A percentile compares a stretch with the other conserved stretches of the same genome.
phyloP scores from a whole-genome alignment of 2,329 filamentous ascomycete species.

The Pyrenophora tritici-repentis region DNA sequence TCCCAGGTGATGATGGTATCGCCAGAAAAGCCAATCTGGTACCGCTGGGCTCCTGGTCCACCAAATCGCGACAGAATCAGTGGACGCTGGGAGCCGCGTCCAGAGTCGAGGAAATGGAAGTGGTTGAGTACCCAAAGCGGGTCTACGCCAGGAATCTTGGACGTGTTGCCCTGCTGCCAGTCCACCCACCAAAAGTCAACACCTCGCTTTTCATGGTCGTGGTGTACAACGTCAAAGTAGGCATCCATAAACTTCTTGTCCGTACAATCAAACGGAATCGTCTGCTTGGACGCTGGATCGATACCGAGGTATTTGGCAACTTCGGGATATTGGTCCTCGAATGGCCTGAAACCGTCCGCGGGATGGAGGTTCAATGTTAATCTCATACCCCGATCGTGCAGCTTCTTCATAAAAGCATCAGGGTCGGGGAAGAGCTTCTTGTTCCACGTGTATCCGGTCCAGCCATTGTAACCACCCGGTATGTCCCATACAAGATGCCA shows the following conservation, averaged over 20 bases:
- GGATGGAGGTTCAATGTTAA: conserved; percentile 67
- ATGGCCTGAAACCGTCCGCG: conserved; percentile 60
- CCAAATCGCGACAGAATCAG: conserved; percentile 66
- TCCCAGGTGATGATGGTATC: conserved; percentile 65
- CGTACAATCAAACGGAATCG: conserved; percentile 63
- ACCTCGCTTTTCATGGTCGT: conserved; percentile 60
- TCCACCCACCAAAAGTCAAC: conserved; percentile 71
- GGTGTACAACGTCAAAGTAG: conserved; percentile 63
- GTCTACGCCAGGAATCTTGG: conserved; percentile 62
- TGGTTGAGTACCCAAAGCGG: conserved; percentile 70
- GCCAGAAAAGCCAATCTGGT: conserved; percentile 68
- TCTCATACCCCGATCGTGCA: conserved; percentile 60
- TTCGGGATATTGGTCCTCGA: conserved; percentile 62
- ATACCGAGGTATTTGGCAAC: conserved; percentile 59
- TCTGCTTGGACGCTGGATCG: conserved; percentile 56
- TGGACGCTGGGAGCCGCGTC: conserved; percentile 50
- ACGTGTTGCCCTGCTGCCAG: conserved; percentile 66
- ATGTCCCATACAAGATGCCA: conserved; percentile 62
- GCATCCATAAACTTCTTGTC: conserved; percentile 61
- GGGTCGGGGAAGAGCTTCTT: conserved; percentile 60
- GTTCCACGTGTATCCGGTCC: conserved; percentile 69
- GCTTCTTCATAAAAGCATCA: conserved; percentile 54
- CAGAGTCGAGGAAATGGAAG: conserved; percentile 64
- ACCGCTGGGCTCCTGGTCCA: conserved; percentile 66
- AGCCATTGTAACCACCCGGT: conserved; percentile 51